A percentile compares a stretch with the other conserved stretches of the same genome.
phyloP scores from a whole-genome alignment of 345 rosid genomes.

The Brassica nigra region DNA sequence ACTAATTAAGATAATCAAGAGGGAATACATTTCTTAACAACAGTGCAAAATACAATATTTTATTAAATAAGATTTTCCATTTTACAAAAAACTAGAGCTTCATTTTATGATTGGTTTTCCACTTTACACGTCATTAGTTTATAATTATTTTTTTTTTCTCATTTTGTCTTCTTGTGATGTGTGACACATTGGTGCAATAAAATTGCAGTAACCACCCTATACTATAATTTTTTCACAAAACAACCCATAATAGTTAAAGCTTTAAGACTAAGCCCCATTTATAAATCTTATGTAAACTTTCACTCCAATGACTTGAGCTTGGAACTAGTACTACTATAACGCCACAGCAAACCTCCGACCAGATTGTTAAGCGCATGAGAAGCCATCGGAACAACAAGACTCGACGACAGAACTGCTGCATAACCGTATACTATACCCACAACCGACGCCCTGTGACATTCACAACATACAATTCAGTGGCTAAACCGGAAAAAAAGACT shows the following conservation, averaged over 20 bases:
- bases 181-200: background rate
- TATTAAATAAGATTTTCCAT: background rate
- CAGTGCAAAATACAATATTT: background rate
- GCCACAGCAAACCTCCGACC: constrained; percentile 77
- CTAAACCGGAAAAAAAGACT: background rate
- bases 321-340: constrained; percentile 42
- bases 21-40: background rate
- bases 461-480: background rate
- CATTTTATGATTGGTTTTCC: constrained; percentile 6
- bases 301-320: constrained; percentile 38
- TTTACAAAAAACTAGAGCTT: too few relatives aligned
- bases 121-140: constrained; percentile 3
- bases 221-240: background rate
- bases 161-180: background rate
- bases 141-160: background rate
- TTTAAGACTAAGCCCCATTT: too few relatives aligned
- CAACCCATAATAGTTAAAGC: background rate
- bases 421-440: constrained; percentile 77
- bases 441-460: constrained; percentile 71
- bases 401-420: constrained; percentile 61
- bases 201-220: background rate
- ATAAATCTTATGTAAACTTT: background rate
- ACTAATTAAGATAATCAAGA: background rate
- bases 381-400: constrained; percentile 71
- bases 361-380: constrained; percentile 80